Conservation (phyloP, 2,329 filamentous ascomycete species). For the Colletotrichum sp. region DNA sequence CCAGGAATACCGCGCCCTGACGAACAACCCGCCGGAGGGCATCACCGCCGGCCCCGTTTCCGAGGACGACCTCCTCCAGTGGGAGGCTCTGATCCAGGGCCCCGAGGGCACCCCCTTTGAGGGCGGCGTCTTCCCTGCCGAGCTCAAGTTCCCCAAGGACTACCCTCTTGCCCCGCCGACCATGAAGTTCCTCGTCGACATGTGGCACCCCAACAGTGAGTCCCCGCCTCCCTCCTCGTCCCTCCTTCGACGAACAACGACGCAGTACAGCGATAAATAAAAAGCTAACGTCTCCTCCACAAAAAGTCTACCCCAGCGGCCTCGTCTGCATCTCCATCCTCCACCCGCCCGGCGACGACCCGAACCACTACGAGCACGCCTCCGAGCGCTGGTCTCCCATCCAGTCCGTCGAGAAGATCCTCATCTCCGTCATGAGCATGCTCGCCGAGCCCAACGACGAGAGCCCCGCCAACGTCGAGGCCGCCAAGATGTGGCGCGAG, state of each 20-base stretch:
- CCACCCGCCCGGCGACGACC: slow-evolving; percentile 94
- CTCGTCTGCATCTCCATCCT: slow-evolving; percentile 98
- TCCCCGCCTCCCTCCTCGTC: not conserved
- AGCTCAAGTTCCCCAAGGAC: slow-evolving; percentile 93
- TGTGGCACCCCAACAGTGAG: slow-evolving; percentile 96
- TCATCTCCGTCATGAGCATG: slow-evolving; percentile 98
- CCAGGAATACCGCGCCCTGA: slow-evolving; percentile 93
- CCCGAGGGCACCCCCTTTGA: slow-evolving; percentile 96
- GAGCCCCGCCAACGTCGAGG: slow-evolving; percentile 94
- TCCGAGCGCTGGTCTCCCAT: slow-evolving; percentile 96
- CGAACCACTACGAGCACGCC: slow-evolving; percentile 97
- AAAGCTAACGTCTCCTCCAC: not conserved
- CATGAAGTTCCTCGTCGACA: slow-evolving; percentile 93
- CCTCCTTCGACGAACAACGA: not conserved
- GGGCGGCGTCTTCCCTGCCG: slow-evolving; percentile 93
- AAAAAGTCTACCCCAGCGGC: slow-evolving; percentile 84
- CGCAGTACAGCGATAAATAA: not conserved
- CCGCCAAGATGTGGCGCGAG: slow-evolving; percentile 95
- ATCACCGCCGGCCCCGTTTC: slow-evolving; percentile 93
- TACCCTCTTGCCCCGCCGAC: slow-evolving; percentile 96
- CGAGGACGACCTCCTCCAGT: slow-evolving; percentile 94
- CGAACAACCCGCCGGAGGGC: slow-evolving; percentile 94
- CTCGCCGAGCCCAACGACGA: slow-evolving; percentile 96
- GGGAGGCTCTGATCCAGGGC: slow-evolving; percentile 96
- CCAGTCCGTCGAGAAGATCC: slow-evolving; percentile 96